These are phyloP conservation scores for Drechslerella stenobrocha DNA, from an alignment of 2,329 filamentous ascomycete species.

Conservation along the genomic window DNA sequence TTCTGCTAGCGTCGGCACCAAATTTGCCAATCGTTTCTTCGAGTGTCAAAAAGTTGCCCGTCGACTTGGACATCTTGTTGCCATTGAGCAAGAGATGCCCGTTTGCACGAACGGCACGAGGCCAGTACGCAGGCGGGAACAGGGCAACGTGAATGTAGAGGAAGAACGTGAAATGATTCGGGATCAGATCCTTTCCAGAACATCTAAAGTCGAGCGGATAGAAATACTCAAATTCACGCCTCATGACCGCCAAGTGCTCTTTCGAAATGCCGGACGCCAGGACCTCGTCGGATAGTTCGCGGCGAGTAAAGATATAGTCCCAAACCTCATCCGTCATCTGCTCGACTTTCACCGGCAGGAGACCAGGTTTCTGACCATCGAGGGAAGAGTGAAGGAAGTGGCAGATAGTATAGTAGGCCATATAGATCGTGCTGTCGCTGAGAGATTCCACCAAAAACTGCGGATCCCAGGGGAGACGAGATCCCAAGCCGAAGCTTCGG, in stretches of 20 bases:
- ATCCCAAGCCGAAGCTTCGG: conserved; percentile 86
- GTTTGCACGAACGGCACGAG: conserved; percentile 79
- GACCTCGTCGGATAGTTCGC: conserved; percentile 69
- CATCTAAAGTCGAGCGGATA: conserved; percentile 88
- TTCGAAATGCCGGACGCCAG: conserved; percentile 72
- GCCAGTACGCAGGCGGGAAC: conserved; percentile 87
- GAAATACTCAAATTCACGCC: conserved; percentile 93
- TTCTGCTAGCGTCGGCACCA: conserved; percentile 86
- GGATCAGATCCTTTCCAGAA: conserved; percentile 89
- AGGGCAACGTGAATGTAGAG: conserved; percentile 90
- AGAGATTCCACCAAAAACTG: conserved; percentile 89
- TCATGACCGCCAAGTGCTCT: conserved; percentile 75
- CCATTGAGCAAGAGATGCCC: conserved; percentile 93
- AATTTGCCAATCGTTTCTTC: conserved; percentile 86
- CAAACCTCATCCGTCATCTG: conserved; percentile 95
- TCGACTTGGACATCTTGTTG: conserved; percentile 98
- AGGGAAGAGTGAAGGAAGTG: conserved; percentile 78
- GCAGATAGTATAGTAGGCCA: conserved; percentile 73
- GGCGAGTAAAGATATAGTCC: conserved; percentile 89
- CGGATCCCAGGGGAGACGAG: conserved; percentile 90
- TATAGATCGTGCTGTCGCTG: conserved; percentile 90
- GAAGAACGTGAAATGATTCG: conserved; percentile 94
- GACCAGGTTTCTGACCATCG: conserved; percentile 74
- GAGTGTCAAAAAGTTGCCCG: conserved; percentile 94
- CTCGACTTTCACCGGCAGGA: conserved; percentile 71